Evolutionary conservation across 805 yeast genomes (phyloP), one percentile per base, ranked within the genome.

Genomic region (Candida succiphila): DNA sequence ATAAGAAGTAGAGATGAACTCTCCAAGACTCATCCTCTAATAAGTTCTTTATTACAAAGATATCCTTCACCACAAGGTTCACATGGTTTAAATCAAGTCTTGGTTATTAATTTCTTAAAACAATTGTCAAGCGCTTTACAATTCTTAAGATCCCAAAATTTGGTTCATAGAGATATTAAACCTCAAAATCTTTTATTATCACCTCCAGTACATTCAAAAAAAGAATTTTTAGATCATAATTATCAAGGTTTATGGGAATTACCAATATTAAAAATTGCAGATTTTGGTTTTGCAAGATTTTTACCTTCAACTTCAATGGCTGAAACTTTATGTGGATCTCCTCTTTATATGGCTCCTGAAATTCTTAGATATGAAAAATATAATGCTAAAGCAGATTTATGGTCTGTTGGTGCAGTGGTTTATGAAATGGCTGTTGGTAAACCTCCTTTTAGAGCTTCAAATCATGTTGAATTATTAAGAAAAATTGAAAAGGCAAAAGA

Each of bases 341-440:
- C 98, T 3, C 68, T 92, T 29, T 92, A 92, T 58, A 92, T 92
- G 98, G 98, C 98, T 0, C 98, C 98, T 0, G 98, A 92, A 59
- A 92, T 92, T 31, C 63, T 92, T 45, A 69, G 94, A 41, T 88
- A 85, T 51, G 96, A 92, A 54, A 92, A 87, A 58, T 92, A 92
- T 60, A 87, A 88, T 45, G 98, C 97, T 5, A 88, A 87, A 54
- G 97, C 96, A 0, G 98, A 92, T 53, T 60, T 92, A 42, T 92
- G 98, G 98, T 87, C 96, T 6, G 95, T 89, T 4, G 98, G 98
- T 4, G 94, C 97, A 1, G 97, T 92, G 1, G 61, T 88, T 10
- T 92, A 79, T 57, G 98, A 92, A 57, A 88, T 92, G 96, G 72
- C 84, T 10, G 87, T 84, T 21, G 97, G 97, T n/a, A 81, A 73